Base-by-base conservation (phyloP, 768 basidiomycete genomes). In the Astraeus odoratus region DNA sequence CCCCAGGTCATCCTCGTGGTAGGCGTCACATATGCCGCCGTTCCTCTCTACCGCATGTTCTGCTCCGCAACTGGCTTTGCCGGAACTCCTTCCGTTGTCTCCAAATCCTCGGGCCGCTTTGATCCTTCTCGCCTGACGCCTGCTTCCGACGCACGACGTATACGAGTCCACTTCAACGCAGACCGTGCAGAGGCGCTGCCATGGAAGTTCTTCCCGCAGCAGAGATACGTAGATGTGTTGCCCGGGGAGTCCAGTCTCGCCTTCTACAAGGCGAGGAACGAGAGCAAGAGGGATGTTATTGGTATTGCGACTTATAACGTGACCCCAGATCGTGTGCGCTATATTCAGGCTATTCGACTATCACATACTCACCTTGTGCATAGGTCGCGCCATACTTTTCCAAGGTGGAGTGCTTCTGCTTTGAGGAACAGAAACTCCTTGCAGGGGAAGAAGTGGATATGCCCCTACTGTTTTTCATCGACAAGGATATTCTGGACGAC, bases 231-330 rank as follows among this genome's bases (percentile, higher is more conserved):
- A 25, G 82, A 74, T 24, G 94, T 98, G 4, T 72, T 96, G 27
- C 96, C 92, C 1, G 96, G 96, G 9, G 96, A 99, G 71, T 92
- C 93, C 3, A 90, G 88, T 48, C 67, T 99, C 48, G 96, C 96
- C 8, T 99, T 99, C 62, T 99, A 98, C 65, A 90, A 76, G 39
- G 95, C 95, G 6, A 89, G 76, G 67, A 99, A 99, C 57, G 76
- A 71, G 39, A 83, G 87, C 8, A 69, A 80, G 39, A 72, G 85
- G 52, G 96, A 98, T 60, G 79, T 99, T 43, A 94, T 99, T 57
- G 96, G 96, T 1, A 98, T 99, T 62, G 95, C 94, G 26, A 98
- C 96, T 5, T 99, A 99, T 63, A 99, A 98, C 65, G 95, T 97
- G 50, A 95, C 94, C 0, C 96, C 96, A n/a, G 89, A 91, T 60